Conservation (phyloP, 305 asterid species). For the Coffea humblotiana region DNA sequence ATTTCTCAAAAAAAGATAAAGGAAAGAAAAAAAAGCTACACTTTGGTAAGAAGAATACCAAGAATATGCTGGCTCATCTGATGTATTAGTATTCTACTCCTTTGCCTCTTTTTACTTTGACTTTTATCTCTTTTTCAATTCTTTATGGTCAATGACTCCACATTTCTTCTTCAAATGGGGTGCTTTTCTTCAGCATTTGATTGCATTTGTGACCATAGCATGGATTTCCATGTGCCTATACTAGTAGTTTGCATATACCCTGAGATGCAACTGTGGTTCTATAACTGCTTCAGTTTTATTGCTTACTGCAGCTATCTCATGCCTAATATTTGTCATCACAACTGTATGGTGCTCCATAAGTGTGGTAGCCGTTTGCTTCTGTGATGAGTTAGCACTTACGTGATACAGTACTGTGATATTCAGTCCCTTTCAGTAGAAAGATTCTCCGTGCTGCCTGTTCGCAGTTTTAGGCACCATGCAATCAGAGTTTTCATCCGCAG, state of each 20-base stretch:
- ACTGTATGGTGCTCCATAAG: not conserved
- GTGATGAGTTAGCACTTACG: not conserved
- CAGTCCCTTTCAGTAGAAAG: not conserved
- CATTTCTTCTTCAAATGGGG: not conserved
- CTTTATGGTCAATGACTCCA: not conserved
- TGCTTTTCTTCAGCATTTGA: not conserved
- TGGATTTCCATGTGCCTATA: not conserved
- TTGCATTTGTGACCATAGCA: not conserved
- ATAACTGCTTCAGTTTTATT: not conserved
- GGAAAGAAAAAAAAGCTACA: not conserved
- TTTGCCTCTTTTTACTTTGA: not conserved
- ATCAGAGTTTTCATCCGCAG: too few species aligned
- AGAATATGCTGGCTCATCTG: not conserved
- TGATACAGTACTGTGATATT: not conserved
- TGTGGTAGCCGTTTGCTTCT: not conserved
- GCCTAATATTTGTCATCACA: constrained; percentile 1
- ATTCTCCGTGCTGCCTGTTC: not conserved
- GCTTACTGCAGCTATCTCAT: not conserved
- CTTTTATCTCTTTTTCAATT: not conserved
- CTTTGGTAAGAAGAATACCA: not conserved
- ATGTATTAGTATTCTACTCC: not conserved
- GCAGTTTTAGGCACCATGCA: not conserved
- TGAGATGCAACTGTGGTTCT: not conserved
- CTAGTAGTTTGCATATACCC: not conserved
- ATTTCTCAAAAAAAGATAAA: too few species aligned